Evolutionary conservation across 2,329 filamentous ascomycete genomes (phyloP).

Genomic region (Aspergillus sp.): DNA sequence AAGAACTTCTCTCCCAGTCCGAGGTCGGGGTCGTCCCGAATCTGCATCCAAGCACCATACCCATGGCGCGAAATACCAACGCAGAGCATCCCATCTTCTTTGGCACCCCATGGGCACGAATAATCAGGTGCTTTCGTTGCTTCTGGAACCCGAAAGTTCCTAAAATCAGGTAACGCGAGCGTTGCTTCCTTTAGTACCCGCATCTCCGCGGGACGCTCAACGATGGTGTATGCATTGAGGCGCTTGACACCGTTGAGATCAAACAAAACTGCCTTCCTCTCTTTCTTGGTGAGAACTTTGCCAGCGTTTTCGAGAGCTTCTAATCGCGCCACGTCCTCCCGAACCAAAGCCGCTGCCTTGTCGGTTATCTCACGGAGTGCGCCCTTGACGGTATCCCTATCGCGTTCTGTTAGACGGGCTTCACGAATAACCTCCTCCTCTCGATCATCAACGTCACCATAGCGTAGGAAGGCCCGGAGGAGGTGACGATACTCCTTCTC

Average conservation of each 20-base stretch:
- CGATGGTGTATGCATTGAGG: conserved; percentile 90
- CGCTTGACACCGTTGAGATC: conserved; percentile 92
- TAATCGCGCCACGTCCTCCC: conserved; percentile 67
- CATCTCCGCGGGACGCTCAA: conserved; percentile 88
- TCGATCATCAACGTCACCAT: conserved; percentile 85
- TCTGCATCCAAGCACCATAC: conserved; percentile 92
- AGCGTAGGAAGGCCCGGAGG: conserved; percentile 85
- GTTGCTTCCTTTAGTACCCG: conserved; percentile 77
- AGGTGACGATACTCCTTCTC: conserved; percentile 94
- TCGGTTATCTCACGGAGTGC: conserved; percentile 78
- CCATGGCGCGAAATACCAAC: conserved; percentile 91
- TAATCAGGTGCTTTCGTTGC: conserved; percentile 92
- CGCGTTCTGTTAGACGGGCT: conserved; percentile 78
- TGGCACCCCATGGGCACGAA: conserved; percentile 85
- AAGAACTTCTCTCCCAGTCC: conserved; percentile 89
- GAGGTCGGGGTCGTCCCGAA: conserved; percentile 86
- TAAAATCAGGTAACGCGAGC: conserved; percentile 63
- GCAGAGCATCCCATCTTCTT: conserved; percentile 95
- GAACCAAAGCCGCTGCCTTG: conserved; percentile 66
- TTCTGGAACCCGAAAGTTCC: conserved; percentile 81
- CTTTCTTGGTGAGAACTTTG: conserved; percentile 89
- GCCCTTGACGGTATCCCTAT: conserved; percentile 73
- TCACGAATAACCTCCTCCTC: conserved; percentile 84
- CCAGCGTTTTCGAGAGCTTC: conserved; percentile 68
- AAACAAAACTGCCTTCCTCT: conserved; percentile 94